These are phyloP conservation scores for Phoenix roebelenii DNA, from an alignment of 176 grass and related monocot species.

Conservation along the genomic window DNA sequence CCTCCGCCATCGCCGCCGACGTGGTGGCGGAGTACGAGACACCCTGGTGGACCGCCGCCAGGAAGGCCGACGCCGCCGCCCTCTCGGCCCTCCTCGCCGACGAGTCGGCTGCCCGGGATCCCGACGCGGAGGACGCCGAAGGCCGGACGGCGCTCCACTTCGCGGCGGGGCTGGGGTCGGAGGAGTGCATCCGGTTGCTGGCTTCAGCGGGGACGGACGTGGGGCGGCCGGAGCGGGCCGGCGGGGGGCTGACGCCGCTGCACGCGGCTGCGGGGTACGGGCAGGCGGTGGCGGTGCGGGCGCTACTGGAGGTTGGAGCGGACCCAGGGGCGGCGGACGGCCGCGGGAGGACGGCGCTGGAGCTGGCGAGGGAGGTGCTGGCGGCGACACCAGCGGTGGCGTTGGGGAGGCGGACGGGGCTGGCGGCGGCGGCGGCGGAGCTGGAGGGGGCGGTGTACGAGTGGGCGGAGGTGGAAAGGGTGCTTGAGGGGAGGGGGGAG, in stretches of 20 bases:
- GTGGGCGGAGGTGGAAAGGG: constrained; percentile 80
- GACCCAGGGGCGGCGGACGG: constrained; percentile 48
- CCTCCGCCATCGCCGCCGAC: constrained; percentile 62
- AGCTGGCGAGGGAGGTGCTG: constrained; percentile 62
- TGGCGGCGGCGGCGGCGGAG: constrained; percentile 61
- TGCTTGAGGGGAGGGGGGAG: constrained; percentile 69
- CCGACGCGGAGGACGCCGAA: constrained; percentile 63
- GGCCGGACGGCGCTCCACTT: constrained; percentile 85
- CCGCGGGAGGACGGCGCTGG: constrained; percentile 40
- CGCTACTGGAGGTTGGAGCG: constrained; percentile 52
- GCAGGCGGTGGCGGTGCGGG: constrained; percentile 33
- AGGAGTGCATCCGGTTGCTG: constrained; percentile 62
- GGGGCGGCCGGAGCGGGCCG: constrained; percentile 36
- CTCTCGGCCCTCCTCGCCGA: constrained; percentile 48
- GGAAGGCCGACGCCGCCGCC: constrained; percentile 49
- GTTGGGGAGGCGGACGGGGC: constrained; percentile 56
- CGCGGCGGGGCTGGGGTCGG: constrained; percentile 58
- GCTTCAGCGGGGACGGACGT: constrained; percentile 53
- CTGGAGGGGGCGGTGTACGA: constrained; percentile 86
- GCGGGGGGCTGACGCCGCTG: constrained; percentile 65
- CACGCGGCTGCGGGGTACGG: constrained; percentile 68
- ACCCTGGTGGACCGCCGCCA: constrained; percentile 74
- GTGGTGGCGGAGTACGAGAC: constrained; percentile 78
- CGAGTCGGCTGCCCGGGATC: constrained; percentile 46
- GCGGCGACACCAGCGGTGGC: constrained; percentile 38